Percentiles rank a stretch among this genome's conserved stretches.
Conservation (phyloP, 2,329 filamentous ascomycete species). For the Ambrosiella cleistominuta region DNA sequence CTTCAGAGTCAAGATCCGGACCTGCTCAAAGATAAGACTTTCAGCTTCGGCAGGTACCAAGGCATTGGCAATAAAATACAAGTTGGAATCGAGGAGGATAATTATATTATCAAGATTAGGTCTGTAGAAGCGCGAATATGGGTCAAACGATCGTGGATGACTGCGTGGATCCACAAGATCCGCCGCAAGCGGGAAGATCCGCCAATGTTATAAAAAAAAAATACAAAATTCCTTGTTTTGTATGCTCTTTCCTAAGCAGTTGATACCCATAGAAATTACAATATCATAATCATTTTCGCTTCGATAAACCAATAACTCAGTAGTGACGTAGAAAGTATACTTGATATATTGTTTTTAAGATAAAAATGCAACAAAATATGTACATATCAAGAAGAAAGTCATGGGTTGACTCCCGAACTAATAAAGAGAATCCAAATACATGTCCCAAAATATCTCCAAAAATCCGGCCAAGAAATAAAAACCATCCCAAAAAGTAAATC, state of each 20-base stretch:
- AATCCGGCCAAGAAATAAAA: not conserved
- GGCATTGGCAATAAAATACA: conserved; percentile 30
- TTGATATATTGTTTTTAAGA: not conserved
- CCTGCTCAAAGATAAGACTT: not conserved
- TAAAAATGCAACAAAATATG: not conserved
- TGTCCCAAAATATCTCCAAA: not conserved
- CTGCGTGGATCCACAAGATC: not conserved
- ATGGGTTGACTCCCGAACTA: not conserved
- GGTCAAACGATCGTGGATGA: not conserved
- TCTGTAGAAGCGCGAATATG: not conserved
- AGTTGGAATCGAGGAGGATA: conserved; percentile 32
- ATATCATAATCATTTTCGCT: not conserved
- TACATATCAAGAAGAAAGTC: not conserved
- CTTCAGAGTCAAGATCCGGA: conserved; percentile 14
- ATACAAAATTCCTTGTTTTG: not conserved
- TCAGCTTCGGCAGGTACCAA: conserved; percentile 32
- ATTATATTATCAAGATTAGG: conserved; percentile 11
- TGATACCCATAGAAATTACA: not conserved
- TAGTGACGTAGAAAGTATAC: not conserved
- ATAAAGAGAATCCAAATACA: conserved; percentile 2
- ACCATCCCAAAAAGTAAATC: not conserved
- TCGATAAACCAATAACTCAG: not conserved
- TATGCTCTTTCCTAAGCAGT: not conserved
- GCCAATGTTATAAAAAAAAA: too few relatives aligned
- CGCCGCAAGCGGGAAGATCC: too few relatives aligned